Evolutionary conservation across 2,329 filamentous ascomycete genomes (phyloP), one percentile per base, ranked within the genome.

Genomic region (Pyrenochaeta sp.): DNA sequence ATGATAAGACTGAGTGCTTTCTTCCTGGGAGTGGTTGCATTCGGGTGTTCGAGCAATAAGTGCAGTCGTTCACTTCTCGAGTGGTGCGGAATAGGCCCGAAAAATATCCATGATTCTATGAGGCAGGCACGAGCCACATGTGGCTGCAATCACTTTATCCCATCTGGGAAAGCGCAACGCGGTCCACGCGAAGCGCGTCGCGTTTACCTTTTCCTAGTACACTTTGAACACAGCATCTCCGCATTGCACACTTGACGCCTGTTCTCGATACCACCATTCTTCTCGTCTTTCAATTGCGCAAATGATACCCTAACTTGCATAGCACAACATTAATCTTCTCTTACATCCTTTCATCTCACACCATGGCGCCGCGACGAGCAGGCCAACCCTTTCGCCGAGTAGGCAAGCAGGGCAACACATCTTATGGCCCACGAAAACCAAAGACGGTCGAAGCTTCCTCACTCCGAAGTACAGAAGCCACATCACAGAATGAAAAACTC

Each of bases 401-500:
- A 49, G 75, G 75, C 63, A 78, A 77, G 57, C 59, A 67, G 50
- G 75, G 73, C 60, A 75, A 75, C 61, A 73, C 76, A 39, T 73
- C 75, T 43, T 74, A 78, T 68, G 80, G 84, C 60, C 81, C 83
- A 44, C 82, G 82, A 49, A 85, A 84, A 67, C 82, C 87, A 21
- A 91, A 90, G 70, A 96, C 91, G 4, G 90, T 98, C 63, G 87
- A 94, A 51, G 87, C 91, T 30, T 88, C 89, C 7, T 86, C 87
- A 21, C 79, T 90, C 43, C 83, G 90, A 37, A 86, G 90, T 50
- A 87, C 87, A 49, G 96, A 99, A 81, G 89, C 86, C 46, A 98
- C 92, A 1, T 96, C 93, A 7, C 87, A 91, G 68, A 92, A 97
- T 82, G 95, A 99, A 77, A 96, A 92, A 76, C 87, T 91, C 78